Conservation (phyloP, 2,329 filamentous ascomycete species). For the Alternaria conjuncta region DNA sequence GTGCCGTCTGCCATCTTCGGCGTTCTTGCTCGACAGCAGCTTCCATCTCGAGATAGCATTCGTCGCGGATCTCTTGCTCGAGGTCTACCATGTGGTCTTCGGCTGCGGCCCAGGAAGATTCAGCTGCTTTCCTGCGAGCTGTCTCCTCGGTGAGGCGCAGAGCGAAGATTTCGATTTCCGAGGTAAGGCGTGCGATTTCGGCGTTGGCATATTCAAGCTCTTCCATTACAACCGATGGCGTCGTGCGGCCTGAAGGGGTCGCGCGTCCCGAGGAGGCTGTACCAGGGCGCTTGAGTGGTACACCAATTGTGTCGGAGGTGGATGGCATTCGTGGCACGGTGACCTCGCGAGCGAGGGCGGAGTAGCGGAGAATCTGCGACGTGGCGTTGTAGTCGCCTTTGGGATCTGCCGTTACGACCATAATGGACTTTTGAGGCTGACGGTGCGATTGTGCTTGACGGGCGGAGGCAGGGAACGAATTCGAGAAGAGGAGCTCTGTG, state of each 20-base stretch:
- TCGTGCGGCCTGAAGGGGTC: constrained; percentile 54
- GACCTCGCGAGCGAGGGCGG: constrained; percentile 88
- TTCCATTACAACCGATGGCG: constrained; percentile 56
- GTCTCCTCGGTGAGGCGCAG: constrained; percentile 74
- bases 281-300: constrained; percentile 42
- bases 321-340: constrained; percentile 89
- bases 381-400: constrained; percentile 95
- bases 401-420: constrained; percentile 96
- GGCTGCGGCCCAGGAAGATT: constrained; percentile 72
- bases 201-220: constrained; percentile 83
- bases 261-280: constrained; percentile 22
- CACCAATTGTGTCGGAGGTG: constrained; percentile 72
- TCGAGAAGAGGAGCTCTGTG: constrained; percentile 60
- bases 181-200: constrained; percentile 79
- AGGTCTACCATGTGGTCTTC: constrained; percentile 72
- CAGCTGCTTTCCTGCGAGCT: constrained; percentile 71
- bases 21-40: constrained; percentile 75
- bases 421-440: constrained; percentile 81
- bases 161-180: constrained; percentile 78
- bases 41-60: constrained; percentile 88
- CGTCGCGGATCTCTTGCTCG: constrained; percentile 85
- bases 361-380: constrained; percentile 93
- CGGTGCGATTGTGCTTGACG: constrained; percentile 53
- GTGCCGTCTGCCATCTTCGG: constrained; percentile 78
- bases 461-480: constrained; percentile 56